Evolutionary conservation across 345 rosid species (phyloP).

Genomic region (Citrus cavaleriei): DNA sequence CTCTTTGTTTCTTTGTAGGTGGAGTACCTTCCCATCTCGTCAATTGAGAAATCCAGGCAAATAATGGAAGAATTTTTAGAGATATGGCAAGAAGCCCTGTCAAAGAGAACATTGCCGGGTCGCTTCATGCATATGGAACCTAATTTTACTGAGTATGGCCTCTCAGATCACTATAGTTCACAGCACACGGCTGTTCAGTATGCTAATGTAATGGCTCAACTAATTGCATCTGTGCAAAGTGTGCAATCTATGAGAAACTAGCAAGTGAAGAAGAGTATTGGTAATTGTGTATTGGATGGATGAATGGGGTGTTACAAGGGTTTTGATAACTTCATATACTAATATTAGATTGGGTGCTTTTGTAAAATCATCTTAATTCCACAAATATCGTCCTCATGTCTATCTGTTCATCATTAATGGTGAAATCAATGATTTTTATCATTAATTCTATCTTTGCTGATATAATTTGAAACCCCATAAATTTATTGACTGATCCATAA

Average conservation of each 20-base stretch:
- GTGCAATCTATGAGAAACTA: constrained; percentile 52
- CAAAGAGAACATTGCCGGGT: constrained; percentile 74
- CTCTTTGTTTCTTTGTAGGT: constrained; percentile 46
- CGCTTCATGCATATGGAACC: constrained; percentile 66
- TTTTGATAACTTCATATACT: too few relatives aligned
- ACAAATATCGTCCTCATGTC: too few relatives aligned
- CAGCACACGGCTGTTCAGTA: constrained; percentile 88
- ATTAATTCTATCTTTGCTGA: too few relatives aligned
- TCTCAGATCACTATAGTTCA: constrained; percentile 58
- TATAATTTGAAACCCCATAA: too few relatives aligned
- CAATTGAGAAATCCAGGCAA: constrained; percentile 64
- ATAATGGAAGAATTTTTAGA: constrained; percentile 78
- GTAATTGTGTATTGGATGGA: neutral
- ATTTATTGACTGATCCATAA: too few relatives aligned
- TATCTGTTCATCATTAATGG: too few relatives aligned
- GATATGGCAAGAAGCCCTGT: constrained; percentile 72
- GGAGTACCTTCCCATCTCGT: constrained; percentile 86
- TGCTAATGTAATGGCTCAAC: constrained; percentile 70
- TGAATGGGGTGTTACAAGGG: too few relatives aligned
- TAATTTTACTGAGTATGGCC: constrained; percentile 70
- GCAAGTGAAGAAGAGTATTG: neutral
- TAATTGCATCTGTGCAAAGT: constrained; percentile 73
- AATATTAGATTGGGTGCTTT: too few relatives aligned
- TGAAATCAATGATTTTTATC: too few relatives aligned
- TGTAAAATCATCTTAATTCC: too few relatives aligned